Evolutionary conservation across 192 early-diverging fungal genomes (phyloP).

Genomic region (Powellomyces hirtus): DNA sequence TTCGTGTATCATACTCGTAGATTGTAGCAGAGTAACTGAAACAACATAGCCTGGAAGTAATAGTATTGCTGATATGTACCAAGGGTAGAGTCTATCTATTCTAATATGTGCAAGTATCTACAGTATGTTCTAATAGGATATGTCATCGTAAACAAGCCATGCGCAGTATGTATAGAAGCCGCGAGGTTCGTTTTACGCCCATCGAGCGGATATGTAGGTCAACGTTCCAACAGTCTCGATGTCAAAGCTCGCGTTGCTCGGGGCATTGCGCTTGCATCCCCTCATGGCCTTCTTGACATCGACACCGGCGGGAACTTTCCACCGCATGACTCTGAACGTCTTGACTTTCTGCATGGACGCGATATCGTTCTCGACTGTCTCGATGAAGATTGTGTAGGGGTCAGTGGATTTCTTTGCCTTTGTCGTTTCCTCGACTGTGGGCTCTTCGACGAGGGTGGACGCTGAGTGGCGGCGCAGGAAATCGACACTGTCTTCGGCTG

Average conservation of each 20-base stretch:
- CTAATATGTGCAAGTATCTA: too few species aligned
- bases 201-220: conserved; percentile 15
- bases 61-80: too few species aligned
- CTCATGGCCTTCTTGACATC: neutral
- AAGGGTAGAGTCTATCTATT: too few species aligned
- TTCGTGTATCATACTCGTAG: too few species aligned
- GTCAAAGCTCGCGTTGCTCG: neutral
- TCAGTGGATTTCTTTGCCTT: neutral
- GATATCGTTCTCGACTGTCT: conserved; percentile 7
- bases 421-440: neutral
- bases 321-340: conserved; percentile 1
- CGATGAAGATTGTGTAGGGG: conserved; percentile 6
- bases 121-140: too few species aligned
- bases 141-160: too few species aligned
- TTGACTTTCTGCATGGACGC: neutral
- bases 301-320: conserved; percentile 15
- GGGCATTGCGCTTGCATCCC: neutral
- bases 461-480: conserved; percentile 18
- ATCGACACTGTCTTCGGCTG: conserved; percentile 3
- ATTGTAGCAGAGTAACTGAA: too few species aligned
- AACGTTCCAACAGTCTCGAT: conserved; percentile 19
- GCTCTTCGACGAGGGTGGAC: conserved; percentile 8
- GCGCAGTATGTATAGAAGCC: too few species aligned
- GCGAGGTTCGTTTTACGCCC: too few species aligned
- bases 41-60: too few species aligned